phyloP scores from a whole-genome alignment of 2,329 filamentous ascomycete genomes.

The Microcyclospora tardicrescens region DNA sequence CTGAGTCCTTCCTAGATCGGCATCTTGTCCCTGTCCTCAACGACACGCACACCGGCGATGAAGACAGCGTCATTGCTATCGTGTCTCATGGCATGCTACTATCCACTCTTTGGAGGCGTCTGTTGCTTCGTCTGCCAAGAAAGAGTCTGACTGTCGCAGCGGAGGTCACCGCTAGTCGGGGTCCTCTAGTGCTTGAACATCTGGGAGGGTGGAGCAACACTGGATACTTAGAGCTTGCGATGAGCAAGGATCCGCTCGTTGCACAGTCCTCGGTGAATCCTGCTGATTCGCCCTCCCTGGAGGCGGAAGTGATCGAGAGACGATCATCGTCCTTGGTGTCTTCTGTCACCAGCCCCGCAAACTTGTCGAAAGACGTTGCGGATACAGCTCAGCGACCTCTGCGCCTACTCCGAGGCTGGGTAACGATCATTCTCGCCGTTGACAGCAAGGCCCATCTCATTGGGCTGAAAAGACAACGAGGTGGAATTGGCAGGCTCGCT shows the following conservation, averaged over 20 bases:
- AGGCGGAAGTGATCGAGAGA: not conserved
- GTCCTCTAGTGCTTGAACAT: constrained; percentile 34
- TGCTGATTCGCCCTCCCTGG: not conserved
- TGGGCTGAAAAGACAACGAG: constrained; percentile 64
- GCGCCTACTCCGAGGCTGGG: constrained; percentile 24
- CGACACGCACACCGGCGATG: constrained; percentile 10
- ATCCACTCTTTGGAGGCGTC: constrained; percentile 49
- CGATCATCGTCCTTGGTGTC: not conserved
- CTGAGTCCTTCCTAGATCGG: constrained; percentile 51
- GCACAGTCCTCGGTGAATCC: not conserved
- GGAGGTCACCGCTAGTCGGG: constrained; percentile 27
- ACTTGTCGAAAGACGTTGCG: too few species aligned
- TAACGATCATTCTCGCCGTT: constrained; percentile 43
- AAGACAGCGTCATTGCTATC: constrained; percentile 41
- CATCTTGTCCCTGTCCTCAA: constrained; percentile 48
- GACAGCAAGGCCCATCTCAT: constrained; percentile 61
- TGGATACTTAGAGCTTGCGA: constrained; percentile 40
- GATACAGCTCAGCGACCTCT: not conserved
- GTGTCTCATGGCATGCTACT: constrained; percentile 79
- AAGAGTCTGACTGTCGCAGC: constrained; percentile 33
- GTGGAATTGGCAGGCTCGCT: constrained; percentile 66
- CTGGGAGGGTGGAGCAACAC: constrained; percentile 54
- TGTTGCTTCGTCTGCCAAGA: constrained; percentile 44
- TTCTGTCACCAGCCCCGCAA: not conserved
- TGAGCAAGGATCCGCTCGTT: constrained; percentile 3